Base-by-base conservation (phyloP, 257 asterid genomes). In the Petrea volubilis region DNA sequence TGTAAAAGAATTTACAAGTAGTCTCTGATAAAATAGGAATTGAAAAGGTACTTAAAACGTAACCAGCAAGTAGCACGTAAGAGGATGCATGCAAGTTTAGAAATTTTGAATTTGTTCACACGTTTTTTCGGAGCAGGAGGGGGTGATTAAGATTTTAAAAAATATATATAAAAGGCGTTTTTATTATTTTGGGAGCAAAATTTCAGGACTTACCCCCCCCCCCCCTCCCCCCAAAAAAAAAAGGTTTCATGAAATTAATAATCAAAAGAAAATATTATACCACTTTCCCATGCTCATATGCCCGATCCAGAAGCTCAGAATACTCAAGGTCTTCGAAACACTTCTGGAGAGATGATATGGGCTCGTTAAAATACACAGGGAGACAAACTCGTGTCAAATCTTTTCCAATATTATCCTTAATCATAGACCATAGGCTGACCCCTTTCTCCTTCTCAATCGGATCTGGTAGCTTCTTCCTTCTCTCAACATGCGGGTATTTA, bases 331-430 rank as follows among this genome's bases (percentile, higher is more conserved):
- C 97, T 80, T 93, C 98, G 34, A 84, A 90, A 77, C 97, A 88
- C 66, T 89, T 93, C 71, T 93, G 98, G 75, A 93, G 82, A 52
- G 98, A 84, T 11, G 98, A 93, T 44, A 90, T 68, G 5, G 98
- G 98, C 84, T 93, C 98, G 18, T 93, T 93, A 72, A 93, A 93
- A 79, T 84, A 93, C 55, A 93, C 98, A 17, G 98, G 98, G 56
- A 93, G 92, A 76, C 98, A 93, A 46, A 93, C 97, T 72, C 92
- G 79, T 10, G 96, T 86, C 74, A 93, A 83, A 79, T 93, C 98
- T 80, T 93, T 93, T 41, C 98, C 98, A 15, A 93, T 94, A 82
- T 91, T 93, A 78, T 91, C 98, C 81, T 93, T 93, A 81, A 94
- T 91, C 88, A 91, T 86, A 70, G 98, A 88, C 98, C 98, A 94